A percentile compares a stretch with the other conserved stretches of the same genome.
phyloP scores from a whole-genome alignment of 1,284 basidiomycete genomes.

The Moesziomyces antarcticus region DNA sequence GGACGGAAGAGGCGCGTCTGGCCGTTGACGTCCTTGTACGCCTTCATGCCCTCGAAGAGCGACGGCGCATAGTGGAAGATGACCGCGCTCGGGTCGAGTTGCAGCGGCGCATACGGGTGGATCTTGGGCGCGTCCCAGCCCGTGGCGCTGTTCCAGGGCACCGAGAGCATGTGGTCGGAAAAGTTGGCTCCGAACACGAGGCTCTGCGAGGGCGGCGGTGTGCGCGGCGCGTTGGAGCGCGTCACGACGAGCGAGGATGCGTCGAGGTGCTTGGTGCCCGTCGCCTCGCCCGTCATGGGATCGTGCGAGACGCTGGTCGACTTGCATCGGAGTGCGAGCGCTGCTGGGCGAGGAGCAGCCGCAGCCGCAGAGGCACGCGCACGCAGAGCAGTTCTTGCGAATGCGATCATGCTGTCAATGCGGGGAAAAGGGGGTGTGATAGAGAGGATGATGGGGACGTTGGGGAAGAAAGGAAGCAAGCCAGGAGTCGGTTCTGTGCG shows the following conservation, averaged over 20 bases:
- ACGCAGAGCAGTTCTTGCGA: conserved; percentile 36
- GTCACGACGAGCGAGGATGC: conserved; percentile 39
- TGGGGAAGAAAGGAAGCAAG: not conserved
- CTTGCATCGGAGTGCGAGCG: conserved; percentile 17
- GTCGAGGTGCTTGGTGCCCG: conserved; percentile 47
- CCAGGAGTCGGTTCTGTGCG: not conserved
- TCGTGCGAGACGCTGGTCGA: conserved; percentile 40
- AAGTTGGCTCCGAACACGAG: conserved; percentile 73
- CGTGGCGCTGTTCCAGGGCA: conserved; percentile 78
- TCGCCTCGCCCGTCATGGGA: conserved; percentile 61
- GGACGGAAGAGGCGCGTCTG: conserved; percentile 90
- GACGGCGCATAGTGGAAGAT: conserved; percentile 92
- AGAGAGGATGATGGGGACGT: not conserved
- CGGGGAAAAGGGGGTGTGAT: not conserved
- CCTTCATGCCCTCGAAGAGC: conserved; percentile 95
- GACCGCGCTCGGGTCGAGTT: conserved; percentile 83
- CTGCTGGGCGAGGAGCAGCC: conserved; percentile 1
- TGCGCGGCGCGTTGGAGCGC: conserved; percentile 31
- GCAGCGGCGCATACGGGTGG: conserved; percentile 81
- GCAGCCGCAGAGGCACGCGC: conserved; percentile 14
- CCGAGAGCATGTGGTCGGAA: conserved; percentile 91
- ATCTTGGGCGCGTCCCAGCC: conserved; percentile 90
- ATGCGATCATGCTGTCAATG: conserved; percentile 14
- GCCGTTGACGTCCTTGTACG: conserved; percentile 83
- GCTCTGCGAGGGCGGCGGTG: conserved; percentile 39